phyloP scores from a whole-genome alignment of 345 rosid species.

The Lenwebbia sp. region DNA sequence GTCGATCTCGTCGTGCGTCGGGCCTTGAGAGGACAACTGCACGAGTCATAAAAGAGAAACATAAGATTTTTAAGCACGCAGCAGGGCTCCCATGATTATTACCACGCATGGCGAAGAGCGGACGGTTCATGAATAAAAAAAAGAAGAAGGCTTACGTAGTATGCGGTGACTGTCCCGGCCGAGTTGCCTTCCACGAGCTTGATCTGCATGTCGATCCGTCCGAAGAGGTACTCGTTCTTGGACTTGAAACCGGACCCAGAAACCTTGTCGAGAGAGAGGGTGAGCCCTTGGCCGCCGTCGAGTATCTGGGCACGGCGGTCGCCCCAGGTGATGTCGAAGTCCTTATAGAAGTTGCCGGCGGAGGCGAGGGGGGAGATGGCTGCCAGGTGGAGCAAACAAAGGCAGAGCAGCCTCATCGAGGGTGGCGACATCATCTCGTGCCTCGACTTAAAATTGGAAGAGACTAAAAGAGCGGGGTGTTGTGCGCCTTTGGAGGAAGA shows the following conservation, averaged over 20 bases:
- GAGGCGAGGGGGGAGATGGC: background rate
- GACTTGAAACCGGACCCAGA: constrained; percentile 54
- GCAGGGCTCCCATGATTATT: too few species aligned
- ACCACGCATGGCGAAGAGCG: too few species aligned
- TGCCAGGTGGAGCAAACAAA: background rate
- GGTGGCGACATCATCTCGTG: background rate
- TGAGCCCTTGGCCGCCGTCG: constrained; percentile 26
- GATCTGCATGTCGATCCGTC: constrained; percentile 39
- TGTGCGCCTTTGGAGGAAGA: background rate
- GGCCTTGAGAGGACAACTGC: constrained; percentile 2
- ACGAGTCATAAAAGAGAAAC: too few species aligned
- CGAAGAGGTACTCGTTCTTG: constrained; percentile 37
- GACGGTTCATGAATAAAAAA: background rate
- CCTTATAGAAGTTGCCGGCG: background rate
- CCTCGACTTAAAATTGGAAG: background rate
- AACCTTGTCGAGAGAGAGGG: constrained; percentile 18
- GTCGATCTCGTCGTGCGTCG: constrained; percentile 3
- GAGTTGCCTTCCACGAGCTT: constrained; percentile 49
- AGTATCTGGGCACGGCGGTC: constrained; percentile 30
- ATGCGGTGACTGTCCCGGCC: constrained; percentile 54
- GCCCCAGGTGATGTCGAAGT: constrained; percentile 7
- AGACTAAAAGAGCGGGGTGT: background rate
- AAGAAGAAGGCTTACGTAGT: constrained; percentile 18
- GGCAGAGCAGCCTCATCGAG: background rate
- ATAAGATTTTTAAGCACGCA: too few species aligned